phyloP scores from a whole-genome alignment of 768 basidiomycete genomes.

The Naganishia onofrii region DNA sequence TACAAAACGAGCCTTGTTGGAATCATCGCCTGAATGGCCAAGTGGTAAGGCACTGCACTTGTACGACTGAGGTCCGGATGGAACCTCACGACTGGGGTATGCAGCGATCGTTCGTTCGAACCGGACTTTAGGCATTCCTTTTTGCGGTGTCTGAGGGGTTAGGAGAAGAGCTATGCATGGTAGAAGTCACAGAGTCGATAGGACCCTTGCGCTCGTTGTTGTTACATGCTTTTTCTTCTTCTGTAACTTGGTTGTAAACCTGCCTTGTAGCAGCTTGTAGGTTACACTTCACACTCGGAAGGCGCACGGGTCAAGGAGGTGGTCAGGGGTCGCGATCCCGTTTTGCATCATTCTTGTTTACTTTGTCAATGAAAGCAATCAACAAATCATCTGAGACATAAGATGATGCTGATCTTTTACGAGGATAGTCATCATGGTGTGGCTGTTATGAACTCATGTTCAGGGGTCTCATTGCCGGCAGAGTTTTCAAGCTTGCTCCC shows the following conservation, averaged over 20 bases:
- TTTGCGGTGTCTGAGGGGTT: not conserved
- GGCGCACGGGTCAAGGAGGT: too few relatives aligned
- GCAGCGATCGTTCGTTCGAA: constrained; percentile 2
- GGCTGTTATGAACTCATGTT: too few relatives aligned
- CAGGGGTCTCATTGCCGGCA: too few relatives aligned
- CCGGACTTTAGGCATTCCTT: not conserved
- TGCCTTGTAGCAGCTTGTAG: too few relatives aligned
- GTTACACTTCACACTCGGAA: too few relatives aligned
- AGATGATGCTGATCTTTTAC: not conserved
- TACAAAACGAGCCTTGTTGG: not conserved
- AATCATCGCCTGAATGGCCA: not conserved
- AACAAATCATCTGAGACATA: not conserved
- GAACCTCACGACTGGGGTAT: not conserved
- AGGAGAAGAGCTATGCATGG: not conserved
- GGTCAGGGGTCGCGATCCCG: too few relatives aligned
- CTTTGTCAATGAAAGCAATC: not conserved
- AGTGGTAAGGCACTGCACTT: constrained; percentile 9
- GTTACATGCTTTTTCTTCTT: too few relatives aligned
- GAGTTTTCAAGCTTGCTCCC: too few relatives aligned
- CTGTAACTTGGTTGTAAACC: too few relatives aligned
- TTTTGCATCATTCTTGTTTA: not conserved
- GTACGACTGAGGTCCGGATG: not conserved
- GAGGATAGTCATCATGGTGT: too few relatives aligned
- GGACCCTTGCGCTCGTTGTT: too few relatives aligned
- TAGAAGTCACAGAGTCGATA: too few relatives aligned